These are phyloP conservation scores for Zizania latifolia DNA, from an alignment of 176 grass and related monocot genomes.

Conservation along the genomic window DNA sequence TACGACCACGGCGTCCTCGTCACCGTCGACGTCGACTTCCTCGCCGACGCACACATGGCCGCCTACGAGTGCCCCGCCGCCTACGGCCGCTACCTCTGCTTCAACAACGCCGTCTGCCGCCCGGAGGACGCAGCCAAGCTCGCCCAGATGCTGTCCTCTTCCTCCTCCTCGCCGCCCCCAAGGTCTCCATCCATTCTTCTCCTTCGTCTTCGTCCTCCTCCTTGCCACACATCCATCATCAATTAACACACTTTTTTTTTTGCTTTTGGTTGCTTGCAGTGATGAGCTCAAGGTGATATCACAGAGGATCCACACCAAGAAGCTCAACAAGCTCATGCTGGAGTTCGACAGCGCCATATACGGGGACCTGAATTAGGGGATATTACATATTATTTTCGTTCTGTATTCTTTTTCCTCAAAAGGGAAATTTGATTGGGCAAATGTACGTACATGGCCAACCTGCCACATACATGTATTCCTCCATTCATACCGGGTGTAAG, in stretches of 20 bases:
- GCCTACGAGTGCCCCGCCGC: constrained; percentile 69
- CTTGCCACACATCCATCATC: no score
- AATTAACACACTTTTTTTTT: no score
- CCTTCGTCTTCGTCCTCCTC: neutral
- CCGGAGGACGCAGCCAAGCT: constrained; percentile 70
- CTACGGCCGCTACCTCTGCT: constrained; percentile 87
- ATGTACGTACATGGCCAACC: no score
- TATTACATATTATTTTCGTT: neutral
- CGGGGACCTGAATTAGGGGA: constrained; percentile 50
- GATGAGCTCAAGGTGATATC: constrained; percentile 63
- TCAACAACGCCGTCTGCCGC: constrained; percentile 56
- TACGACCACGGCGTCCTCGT: constrained; percentile 76
- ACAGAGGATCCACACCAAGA: constrained; percentile 76
- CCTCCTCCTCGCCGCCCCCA: constrained; percentile 32
- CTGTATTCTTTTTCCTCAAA: constrained; percentile 24
- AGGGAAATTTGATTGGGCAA: no score
- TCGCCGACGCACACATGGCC: constrained; percentile 73
- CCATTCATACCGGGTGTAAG: no score
- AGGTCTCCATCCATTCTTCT: no score
- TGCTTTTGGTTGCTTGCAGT: constrained; percentile 22
- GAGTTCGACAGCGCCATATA: constrained; percentile 57
- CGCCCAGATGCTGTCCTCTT: constrained; percentile 51
- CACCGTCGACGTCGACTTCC: constrained; percentile 68
- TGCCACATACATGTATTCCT: no score
- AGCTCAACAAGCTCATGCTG: constrained; percentile 79